Evolutionary conservation across 2,329 filamentous ascomycete genomes (phyloP).

Genomic region (Bertia moriformis): DNA sequence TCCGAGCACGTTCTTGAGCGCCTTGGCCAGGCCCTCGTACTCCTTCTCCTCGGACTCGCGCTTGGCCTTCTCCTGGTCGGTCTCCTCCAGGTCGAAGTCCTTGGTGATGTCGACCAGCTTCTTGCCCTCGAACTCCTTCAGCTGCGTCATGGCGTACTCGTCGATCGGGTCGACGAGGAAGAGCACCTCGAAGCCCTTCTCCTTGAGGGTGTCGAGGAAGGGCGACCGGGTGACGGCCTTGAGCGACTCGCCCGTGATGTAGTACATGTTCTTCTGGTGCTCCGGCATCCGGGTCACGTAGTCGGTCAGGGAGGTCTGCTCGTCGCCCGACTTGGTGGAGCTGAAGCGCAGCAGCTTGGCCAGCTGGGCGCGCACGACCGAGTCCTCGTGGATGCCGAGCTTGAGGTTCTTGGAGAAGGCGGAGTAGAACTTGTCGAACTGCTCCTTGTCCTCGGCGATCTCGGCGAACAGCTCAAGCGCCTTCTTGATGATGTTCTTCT

Average conservation of each 20-base stretch:
- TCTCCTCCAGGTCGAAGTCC: slow-evolving; percentile 99
- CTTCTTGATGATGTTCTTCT: slow-evolving; percentile 99
- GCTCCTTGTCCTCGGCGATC: slow-evolving; percentile 98
- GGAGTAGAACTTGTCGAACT: slow-evolving; percentile 99
- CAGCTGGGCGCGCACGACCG: slow-evolving; percentile 81
- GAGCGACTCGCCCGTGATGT: slow-evolving; percentile 99
- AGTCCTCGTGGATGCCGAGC: slow-evolving; percentile 99
- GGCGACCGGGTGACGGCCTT: slow-evolving; percentile 97
- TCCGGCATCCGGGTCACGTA: slow-evolving; percentile 99
- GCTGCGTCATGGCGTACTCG: slow-evolving; percentile 97
- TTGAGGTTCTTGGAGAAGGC: slow-evolving; percentile 99
- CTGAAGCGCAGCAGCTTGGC: slow-evolving; percentile 98
- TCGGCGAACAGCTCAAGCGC: slow-evolving; percentile 97
- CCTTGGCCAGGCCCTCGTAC: slow-evolving; percentile 86
- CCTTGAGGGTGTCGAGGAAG: slow-evolving; percentile 96
- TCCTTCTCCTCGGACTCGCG: slow-evolving; percentile 98
- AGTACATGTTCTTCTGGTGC: slow-evolving; percentile 99
- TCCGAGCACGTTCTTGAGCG: slow-evolving; percentile 95
- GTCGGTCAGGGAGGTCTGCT: slow-evolving; percentile 86
- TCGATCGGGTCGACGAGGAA: slow-evolving; percentile 99
- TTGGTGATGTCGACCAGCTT: slow-evolving; percentile 99
- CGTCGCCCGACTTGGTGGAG: slow-evolving; percentile 97
- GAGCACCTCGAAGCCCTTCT: slow-evolving; percentile 98
- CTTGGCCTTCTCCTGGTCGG: slow-evolving; percentile 93
- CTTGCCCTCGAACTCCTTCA: slow-evolving; percentile 99